Base-by-base conservation (phyloP, 1,284 basidiomycete genomes). In the Abortiporus biennis region DNA sequence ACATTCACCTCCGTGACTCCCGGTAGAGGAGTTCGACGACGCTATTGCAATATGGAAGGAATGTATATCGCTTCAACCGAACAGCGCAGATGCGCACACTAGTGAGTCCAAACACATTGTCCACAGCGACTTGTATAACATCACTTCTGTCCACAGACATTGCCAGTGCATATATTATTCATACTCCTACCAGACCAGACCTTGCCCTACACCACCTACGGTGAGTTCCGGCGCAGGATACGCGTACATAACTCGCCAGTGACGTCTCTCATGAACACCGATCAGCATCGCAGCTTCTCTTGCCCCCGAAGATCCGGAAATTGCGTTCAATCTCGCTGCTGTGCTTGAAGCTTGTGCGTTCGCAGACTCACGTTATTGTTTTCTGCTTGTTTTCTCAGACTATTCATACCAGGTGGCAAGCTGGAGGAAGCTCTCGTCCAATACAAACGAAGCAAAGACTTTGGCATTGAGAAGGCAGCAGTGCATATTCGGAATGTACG, bases 91-190 rank as follows among this genome's bases (percentile, higher is more conserved):
- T 60, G 85, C 92, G 16, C 92, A 96, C 65, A 95, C 91, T 21
- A 96, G 93, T 92, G 59, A 54, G 80, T 72, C 35, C 51, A 48
- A 38, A 40, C 40, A 36, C 44, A 38, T 36, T 19, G 37, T 34
- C 36, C 45, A 32, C 51, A 37, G 23, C 34, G 30, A 35, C 15
- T 36, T 42, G 36, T 19, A 38, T 44, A 39, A 24, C 17, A 40
- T 44, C 13, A 20, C 21, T 20, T 22, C 29, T 23, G 17, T 49
- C 29, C 43, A 47, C 54, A 93, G 91, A 94, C 68, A 71, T 97
- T 31, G 93, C 93, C 32, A 93, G 88, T 54, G 93, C 93, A 48
- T 96, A 96, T 66, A 89, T 96, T 56, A 81, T 95, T 57, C 88
- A 87, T 40, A 76, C 80, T 59, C 80, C 88, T 39, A 78, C 88